Evolutionary conservation across 768 basidiomycete species (phyloP), one percentile per base, ranked within the genome.

Genomic region (Suillus fuscotomentosus): DNA sequence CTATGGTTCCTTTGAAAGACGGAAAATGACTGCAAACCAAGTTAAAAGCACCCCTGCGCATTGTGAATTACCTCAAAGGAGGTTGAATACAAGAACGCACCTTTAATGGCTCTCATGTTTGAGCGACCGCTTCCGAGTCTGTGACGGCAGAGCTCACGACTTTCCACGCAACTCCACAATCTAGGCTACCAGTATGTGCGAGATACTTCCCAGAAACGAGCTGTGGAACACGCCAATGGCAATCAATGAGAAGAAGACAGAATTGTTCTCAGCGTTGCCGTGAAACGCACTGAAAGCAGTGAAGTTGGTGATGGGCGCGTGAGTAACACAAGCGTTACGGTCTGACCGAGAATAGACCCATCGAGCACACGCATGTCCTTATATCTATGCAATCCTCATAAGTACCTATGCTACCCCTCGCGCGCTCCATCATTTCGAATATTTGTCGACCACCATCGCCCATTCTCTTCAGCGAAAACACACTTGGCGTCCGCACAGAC

Each of bases 71-170:
- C 48, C 36, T 57, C 67, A 47, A 53, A 38, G 50, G 47, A 61
- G 10, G 63, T 15, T 24, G 65, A 56, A 60, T 27, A 54, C 45
- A 63, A 31, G 68, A 39, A 63, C 80, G 36, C 62, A 84, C 88
- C 86, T 80, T 85, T 87, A 69, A 88, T 85, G 42, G 88, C 88
- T 67, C 84, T 85, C 88, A 89, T 89, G 24, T 57, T 64, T 50
- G 45, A 3, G 54, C 59, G 50, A 31, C 14, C 42, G 61, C 51
- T 31, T 22, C 31, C 31, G 31, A 31, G 31, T 31, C 42, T 45
- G 42, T 39, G 27, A n/a, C 48, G 3, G 11, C 17, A 50, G 3
- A 50, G n/a, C 45, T 41, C 48, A 42, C 47, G 24, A 22, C 22
- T 39, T 56, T 57, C 22, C 39, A 41, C 56, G 17, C 56, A 14